These are phyloP conservation scores for Leucosporidium scottii DNA, from an alignment of 768 basidiomycete species.

Conservation along the genomic window DNA sequence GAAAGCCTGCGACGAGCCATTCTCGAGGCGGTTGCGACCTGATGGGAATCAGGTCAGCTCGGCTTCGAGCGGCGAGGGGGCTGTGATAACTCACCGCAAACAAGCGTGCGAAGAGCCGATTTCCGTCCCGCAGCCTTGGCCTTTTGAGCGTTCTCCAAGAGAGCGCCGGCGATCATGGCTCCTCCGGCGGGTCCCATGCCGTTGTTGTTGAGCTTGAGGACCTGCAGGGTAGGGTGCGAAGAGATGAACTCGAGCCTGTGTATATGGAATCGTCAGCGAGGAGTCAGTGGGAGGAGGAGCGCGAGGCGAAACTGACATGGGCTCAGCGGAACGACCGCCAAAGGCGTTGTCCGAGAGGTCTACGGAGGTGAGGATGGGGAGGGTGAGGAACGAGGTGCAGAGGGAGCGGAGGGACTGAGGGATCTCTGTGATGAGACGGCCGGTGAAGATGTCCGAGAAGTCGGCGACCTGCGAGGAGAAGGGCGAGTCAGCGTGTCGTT, in stretches of 20 bases:
- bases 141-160: slow-evolving; percentile 65
- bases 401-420: slow-evolving; percentile 79
- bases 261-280: background rate
- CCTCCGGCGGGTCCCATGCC: slow-evolving; percentile 90
- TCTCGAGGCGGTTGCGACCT: slow-evolving; percentile 86
- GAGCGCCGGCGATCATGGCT: slow-evolving; percentile 70
- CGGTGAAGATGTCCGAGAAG: slow-evolving; percentile 96
- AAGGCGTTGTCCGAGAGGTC: slow-evolving; percentile 95
- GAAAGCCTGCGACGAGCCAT: slow-evolving; percentile 75
- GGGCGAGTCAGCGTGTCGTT: background rate
- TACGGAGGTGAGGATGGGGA: slow-evolving; percentile 73
- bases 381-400: slow-evolving; percentile 75
- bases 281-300: slow-evolving; percentile 37
- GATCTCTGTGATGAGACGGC: slow-evolving; percentile 90
- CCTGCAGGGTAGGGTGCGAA: slow-evolving; percentile 65
- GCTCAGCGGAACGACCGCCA: slow-evolving; percentile 87
- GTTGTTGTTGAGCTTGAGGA: slow-evolving; percentile 91
- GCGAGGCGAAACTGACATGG: slow-evolving; percentile 71
- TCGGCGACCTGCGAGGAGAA: slow-evolving; percentile 65
- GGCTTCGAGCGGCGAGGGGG: background rate
- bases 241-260: slow-evolving; percentile 33
- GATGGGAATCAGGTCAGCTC: background rate
- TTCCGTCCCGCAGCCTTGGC: slow-evolving; percentile 59
- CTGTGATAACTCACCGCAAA: slow-evolving; percentile 54
- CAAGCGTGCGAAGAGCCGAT: slow-evolving; percentile 67